These are phyloP conservation scores for Starmera stellimalicola DNA, from an alignment of 1,139 yeast species.

Conservation along the genomic window DNA sequence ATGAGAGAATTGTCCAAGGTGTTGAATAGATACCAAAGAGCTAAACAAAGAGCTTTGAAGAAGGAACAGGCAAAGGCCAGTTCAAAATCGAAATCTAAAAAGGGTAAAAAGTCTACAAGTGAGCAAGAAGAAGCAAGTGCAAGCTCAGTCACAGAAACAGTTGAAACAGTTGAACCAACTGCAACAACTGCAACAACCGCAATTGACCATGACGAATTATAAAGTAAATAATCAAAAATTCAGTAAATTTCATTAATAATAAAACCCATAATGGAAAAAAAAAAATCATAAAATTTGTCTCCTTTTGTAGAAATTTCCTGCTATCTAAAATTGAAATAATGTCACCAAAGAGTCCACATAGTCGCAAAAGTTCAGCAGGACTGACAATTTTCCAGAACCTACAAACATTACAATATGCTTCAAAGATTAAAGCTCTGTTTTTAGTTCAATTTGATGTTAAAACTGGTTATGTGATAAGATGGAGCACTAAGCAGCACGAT, in stretches of 20 bases:
- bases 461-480: conserved; percentile 51
- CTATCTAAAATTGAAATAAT: not conserved
- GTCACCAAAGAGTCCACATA: not conserved
- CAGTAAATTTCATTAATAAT: not conserved
- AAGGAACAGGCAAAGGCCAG: conserved; percentile 19
- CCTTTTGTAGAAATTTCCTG: too few relatives aligned
- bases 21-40: conserved; percentile 25
- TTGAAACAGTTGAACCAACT: conserved; percentile 6
- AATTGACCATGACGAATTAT: not conserved
- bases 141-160: too few relatives aligned
- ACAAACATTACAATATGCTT: conserved; percentile 1
- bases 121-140: conserved; percentile 18
- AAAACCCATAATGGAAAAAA: too few relatives aligned
- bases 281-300: not conserved
- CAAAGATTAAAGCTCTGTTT: conserved; percentile 39
- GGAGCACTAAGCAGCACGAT: conserved; percentile 32
- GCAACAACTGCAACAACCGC: not conserved
- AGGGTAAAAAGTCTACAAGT: conserved; percentile 19
- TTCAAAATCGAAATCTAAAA: too few relatives aligned
- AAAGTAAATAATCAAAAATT: not conserved
- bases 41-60: conserved; percentile 26
- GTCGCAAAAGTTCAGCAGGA: not conserved
- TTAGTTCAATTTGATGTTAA: conserved; percentile 55
- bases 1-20: conserved; percentile 28
- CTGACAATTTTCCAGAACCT: not conserved